These are phyloP conservation scores for Scleroderma citrinum DNA, from an alignment of 768 basidiomycete species.

Conservation along the genomic window DNA sequence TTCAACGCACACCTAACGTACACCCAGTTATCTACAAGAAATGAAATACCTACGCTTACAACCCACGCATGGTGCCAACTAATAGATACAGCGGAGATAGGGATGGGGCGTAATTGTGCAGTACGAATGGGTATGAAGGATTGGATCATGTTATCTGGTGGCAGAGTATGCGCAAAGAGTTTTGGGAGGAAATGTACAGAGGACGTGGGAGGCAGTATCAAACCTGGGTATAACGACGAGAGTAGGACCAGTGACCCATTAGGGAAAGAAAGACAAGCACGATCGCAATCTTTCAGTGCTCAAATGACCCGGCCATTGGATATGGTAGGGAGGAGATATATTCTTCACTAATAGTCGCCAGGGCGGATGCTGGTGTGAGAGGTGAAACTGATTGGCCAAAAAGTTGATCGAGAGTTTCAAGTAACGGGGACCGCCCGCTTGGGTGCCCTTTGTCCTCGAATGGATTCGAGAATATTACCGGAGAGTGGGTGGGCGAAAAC, in stretches of 20 bases:
- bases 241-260: too few species aligned
- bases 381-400: slow-evolving; percentile 27
- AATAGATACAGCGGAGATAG: slow-evolving; percentile 16
- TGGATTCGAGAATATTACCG: slow-evolving; percentile 25
- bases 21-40: neutral
- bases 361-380: slow-evolving; percentile 7
- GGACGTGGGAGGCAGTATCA: neutral
- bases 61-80: neutral
- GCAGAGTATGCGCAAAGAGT: too few species aligned
- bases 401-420: slow-evolving; percentile 23
- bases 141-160: neutral
- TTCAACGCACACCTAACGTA: neutral
- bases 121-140: slow-evolving; percentile 5
- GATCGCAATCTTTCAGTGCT: neutral
- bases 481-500: slow-evolving; percentile 16
- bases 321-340: too few species aligned
- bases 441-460: slow-evolving; percentile 13
- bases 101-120: slow-evolving; percentile 7
- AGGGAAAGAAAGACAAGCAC: too few species aligned
- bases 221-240: too few species aligned
- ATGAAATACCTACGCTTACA: slow-evolving; percentile 3
- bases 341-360: slow-evolving; percentile 12
- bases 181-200: neutral
- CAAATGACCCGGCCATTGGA: neutral
- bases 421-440: slow-evolving; percentile 6